phyloP scores from a whole-genome alignment of 805 yeast species.

The Lipomyces spencermartinsiae region DNA sequence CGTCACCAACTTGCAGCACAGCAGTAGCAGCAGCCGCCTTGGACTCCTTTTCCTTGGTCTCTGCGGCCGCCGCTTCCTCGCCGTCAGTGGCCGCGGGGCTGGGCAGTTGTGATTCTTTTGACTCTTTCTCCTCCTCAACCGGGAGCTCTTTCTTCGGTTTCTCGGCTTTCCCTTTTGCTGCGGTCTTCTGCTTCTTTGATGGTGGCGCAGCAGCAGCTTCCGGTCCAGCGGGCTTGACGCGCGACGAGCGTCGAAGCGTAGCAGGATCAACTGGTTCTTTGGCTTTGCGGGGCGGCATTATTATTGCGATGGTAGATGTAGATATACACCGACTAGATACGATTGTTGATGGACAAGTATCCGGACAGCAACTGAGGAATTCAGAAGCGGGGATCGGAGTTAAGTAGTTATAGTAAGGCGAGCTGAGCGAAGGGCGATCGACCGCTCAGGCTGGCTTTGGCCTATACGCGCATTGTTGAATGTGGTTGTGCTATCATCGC shows the following conservation, averaged over 20 bases:
- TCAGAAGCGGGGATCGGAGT: background rate
- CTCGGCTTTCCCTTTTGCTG: constrained; percentile 25
- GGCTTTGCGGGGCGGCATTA: constrained; percentile 28
- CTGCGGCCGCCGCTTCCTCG: constrained; percentile 15
- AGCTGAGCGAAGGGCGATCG: background rate
- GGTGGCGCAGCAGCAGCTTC: constrained; percentile 18
- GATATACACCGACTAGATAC: background rate
- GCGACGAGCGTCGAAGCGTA: constrained; percentile 31
- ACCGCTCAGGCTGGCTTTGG: background rate
- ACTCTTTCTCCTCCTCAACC: constrained; percentile 17
- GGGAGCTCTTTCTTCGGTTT: constrained; percentile 18
- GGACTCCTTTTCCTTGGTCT: constrained; percentile 35
- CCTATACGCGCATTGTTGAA: background rate
- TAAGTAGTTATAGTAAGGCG: background rate
- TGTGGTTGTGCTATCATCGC: background rate
- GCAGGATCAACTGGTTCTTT: constrained; percentile 20
- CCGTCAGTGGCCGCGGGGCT: constrained; percentile 30
- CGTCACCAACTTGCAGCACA: constrained; percentile 42
- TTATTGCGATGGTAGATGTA: background rate
- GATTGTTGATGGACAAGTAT: background rate
- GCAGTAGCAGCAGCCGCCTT: background rate
- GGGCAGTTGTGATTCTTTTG: constrained; percentile 13
- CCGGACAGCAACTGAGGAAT: background rate
- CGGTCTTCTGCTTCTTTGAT: constrained; percentile 12
- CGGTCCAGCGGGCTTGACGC: constrained; percentile 7